These are phyloP conservation scores for Calcarisporium arbuscula DNA, from an alignment of 2,329 filamentous ascomycete genomes.

Conservation along the genomic window DNA sequence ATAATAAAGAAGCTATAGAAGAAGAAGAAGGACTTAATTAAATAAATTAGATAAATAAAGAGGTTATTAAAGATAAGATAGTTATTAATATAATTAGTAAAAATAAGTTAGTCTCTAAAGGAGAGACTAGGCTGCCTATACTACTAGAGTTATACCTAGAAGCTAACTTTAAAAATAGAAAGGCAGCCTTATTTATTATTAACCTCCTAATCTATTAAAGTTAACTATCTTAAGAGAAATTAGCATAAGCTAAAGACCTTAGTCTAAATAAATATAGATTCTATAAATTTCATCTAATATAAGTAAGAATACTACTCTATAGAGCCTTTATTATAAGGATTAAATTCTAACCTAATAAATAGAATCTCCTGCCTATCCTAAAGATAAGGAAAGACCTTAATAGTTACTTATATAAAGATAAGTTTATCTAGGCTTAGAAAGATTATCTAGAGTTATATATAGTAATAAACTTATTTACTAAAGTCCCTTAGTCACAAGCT, in stretches of 20 bases:
- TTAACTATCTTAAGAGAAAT: background rate
- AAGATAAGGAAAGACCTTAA: background rate
- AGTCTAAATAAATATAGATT: no score
- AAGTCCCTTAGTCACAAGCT: background rate
- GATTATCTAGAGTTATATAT: background rate
- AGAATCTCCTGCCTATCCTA: no score
- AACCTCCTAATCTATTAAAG: background rate
- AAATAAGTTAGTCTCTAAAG: background rate
- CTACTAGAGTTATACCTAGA: no score
- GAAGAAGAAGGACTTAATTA: background rate
- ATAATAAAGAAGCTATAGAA: no score
- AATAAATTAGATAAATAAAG: background rate
- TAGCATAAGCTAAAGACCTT: no score
- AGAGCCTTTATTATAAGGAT: no score
- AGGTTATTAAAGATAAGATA: background rate
- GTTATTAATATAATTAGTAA: background rate
- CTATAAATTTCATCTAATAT: background rate
- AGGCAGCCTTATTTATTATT: background rate
- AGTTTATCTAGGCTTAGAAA: background rate
- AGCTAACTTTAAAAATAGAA: background rate
- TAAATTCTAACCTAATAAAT: no score
- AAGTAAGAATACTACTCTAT: no score
- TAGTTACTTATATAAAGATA: background rate
- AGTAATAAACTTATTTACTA: background rate
- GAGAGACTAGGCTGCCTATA: no score